Percentiles rank a stretch among this genome's conserved stretches.
These are phyloP conservation scores for Calonectria pseudoreteaudii DNA, from an alignment of 2,329 filamentous ascomycete genomes.

Conservation along the genomic window DNA sequence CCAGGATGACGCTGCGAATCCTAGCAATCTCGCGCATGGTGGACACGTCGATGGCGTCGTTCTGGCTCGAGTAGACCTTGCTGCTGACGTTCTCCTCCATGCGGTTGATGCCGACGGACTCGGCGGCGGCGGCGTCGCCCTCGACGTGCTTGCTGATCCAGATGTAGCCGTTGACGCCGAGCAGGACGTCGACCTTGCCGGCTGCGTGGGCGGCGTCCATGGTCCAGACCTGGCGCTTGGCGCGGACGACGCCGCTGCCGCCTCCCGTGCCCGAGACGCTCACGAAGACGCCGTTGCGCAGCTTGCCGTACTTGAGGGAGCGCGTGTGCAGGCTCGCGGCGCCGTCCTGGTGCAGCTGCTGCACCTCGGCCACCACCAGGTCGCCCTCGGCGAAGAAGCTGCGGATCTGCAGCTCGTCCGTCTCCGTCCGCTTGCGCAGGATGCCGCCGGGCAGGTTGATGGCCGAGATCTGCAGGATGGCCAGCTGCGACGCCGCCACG, in stretches of 20 bases:
- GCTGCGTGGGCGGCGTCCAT: slow-evolving; percentile 69
- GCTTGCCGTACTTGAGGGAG: slow-evolving; percentile 91
- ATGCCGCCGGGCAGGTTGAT: slow-evolving; percentile 98
- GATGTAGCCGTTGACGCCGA: slow-evolving; percentile 97
- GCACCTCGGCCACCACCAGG: slow-evolving; percentile 93
- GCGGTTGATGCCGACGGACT: slow-evolving; percentile 76
- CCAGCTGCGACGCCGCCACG: slow-evolving; percentile 87
- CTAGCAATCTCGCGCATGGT: slow-evolving; percentile 91
- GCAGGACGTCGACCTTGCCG: slow-evolving; percentile 82
- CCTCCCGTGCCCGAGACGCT: slow-evolving; percentile 85
- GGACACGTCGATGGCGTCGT: slow-evolving; percentile 81
- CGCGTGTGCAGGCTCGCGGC: slow-evolving; percentile 90
- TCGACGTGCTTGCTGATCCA: slow-evolving; percentile 91
- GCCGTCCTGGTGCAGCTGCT: slow-evolving; percentile 87
- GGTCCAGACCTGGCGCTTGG: slow-evolving; percentile 89
- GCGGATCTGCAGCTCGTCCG: slow-evolving; percentile 96
- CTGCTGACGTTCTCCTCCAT: slow-evolving; percentile 89
- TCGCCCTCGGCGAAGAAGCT: slow-evolving; percentile 98
- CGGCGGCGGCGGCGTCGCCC: slow-evolving; percentile 59
- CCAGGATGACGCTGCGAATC: slow-evolving; percentile 82
- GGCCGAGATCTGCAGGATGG: slow-evolving; percentile 83
- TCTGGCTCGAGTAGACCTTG: slow-evolving; percentile 94
- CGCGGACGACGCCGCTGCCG: slow-evolving; percentile 86
- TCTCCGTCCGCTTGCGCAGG: slow-evolving; percentile 89
- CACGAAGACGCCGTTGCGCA: slow-evolving; percentile 92